A percentile compares a stretch with the other conserved stretches of the same genome.
These are phyloP conservation scores for Melastoma candidum DNA, from an alignment of 441 rosid species.

Conservation along the genomic window DNA sequence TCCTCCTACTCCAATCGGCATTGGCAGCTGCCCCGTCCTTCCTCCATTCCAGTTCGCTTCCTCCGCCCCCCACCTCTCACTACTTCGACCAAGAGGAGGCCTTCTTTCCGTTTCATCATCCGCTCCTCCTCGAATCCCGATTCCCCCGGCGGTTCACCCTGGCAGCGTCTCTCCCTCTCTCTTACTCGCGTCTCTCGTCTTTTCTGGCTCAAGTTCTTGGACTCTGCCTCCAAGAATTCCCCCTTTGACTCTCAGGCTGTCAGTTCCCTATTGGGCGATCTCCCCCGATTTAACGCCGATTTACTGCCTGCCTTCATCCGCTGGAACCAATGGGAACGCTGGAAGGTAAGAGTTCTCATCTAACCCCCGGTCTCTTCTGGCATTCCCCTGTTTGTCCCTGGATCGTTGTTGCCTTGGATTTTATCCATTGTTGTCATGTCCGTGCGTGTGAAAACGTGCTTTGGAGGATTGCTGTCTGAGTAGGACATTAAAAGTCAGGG, in stretches of 20 bases:
- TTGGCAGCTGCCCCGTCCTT: conserved; percentile 4
- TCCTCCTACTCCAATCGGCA: conserved; percentile 11
- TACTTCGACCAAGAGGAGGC: conserved; percentile 13
- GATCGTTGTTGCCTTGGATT: no score
- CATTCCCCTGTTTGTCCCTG: background rate
- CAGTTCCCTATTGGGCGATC: conserved; percentile 34
- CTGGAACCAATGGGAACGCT: conserved; percentile 76
- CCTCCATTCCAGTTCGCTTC: conserved; percentile 18
- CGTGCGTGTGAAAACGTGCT: no score
- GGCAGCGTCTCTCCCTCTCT: conserved; percentile 40
- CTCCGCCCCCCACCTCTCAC: conserved; percentile 17
- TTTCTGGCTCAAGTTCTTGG: conserved; percentile 47
- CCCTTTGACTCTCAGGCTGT: conserved; percentile 52
- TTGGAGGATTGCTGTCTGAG: no score
- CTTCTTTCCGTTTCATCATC: conserved; percentile 21
- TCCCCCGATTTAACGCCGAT: conserved; percentile 40
- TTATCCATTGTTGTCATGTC: no score
- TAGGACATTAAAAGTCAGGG: no score
- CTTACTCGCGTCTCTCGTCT: conserved; percentile 42
- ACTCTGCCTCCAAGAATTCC: conserved; percentile 56
- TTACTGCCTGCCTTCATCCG: conserved; percentile 41
- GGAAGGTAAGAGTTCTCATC: conserved; percentile 53
- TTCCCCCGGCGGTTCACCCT: conserved; percentile 49
- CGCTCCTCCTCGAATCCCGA: conserved; percentile 33
- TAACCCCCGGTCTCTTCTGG: background rate